Conservation (phyloP, 179 eudicot genomes). For the Vitellaria paradoxa region DNA sequence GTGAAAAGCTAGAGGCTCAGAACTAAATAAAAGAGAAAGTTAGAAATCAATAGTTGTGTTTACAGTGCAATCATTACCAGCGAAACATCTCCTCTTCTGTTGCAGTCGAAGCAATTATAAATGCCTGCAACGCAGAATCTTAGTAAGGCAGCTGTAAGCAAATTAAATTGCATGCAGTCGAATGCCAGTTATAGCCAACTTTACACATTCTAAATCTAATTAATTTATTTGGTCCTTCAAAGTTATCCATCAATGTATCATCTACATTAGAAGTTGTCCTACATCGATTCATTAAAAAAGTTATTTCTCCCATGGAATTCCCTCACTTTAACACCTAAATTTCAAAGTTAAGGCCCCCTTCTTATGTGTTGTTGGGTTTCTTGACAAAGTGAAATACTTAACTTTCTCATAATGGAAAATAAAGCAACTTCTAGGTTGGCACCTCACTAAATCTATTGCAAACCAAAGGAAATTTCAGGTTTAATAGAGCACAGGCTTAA, state of each 20-base stretch:
- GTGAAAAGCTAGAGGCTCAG: background rate
- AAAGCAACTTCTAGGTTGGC: too few relatives aligned
- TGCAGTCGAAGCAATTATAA: slow-evolving; percentile 84
- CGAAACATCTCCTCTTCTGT: slow-evolving; percentile 70
- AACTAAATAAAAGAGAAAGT: background rate
- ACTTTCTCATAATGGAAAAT: too few relatives aligned
- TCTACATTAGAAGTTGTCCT: background rate
- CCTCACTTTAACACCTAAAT: background rate
- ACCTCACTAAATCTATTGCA: too few relatives aligned
- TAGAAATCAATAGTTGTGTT: background rate
- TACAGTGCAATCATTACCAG: slow-evolving; percentile 41
- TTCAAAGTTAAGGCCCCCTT: too few relatives aligned
- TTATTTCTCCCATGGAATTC: too few relatives aligned
- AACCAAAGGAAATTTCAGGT: too few relatives aligned
- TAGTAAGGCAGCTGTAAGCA: background rate
- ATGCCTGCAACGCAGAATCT: slow-evolving; percentile 47
- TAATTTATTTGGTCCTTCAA: background rate
- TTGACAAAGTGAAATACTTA: too few relatives aligned
- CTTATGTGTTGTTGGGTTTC: too few relatives aligned
- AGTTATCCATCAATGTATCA: background rate
- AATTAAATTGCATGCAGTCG: background rate
- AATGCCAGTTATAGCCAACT: background rate
- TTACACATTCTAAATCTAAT: background rate
- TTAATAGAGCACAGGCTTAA: too few relatives aligned
- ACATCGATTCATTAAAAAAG: background rate